phyloP scores from a whole-genome alignment of 805 yeast species.

The Kazachstania kunashirensis region DNA sequence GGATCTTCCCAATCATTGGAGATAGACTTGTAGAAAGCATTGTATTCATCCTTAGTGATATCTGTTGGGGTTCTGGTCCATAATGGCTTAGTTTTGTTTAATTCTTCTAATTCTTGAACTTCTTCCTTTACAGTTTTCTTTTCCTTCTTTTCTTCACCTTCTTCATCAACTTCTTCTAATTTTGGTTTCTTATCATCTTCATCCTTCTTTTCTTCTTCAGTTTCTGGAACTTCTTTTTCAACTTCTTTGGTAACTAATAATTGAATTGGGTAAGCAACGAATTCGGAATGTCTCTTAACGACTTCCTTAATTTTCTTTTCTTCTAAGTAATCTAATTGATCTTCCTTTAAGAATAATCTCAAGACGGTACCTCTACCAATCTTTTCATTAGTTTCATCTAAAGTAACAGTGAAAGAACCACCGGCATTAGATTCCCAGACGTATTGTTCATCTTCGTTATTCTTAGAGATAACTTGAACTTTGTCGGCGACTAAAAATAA shows the following conservation, averaged over 20 bases:
- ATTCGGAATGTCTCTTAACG: constrained; percentile 98
- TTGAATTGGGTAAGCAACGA: constrained; percentile 98
- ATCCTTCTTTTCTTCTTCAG: constrained; percentile 36
- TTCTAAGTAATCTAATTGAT: constrained; percentile 97
- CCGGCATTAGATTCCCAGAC: constrained; percentile 99
- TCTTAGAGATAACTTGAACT: constrained; percentile 96
- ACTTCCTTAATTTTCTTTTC: constrained; percentile 99
- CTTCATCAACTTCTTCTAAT: constrained; percentile 67
- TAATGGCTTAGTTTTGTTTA: constrained; percentile 96
- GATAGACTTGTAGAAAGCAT: constrained; percentile 97
- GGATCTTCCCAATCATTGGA: constrained; percentile 99
- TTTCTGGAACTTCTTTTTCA: constrained; percentile 92
- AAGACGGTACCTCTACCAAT: constrained; percentile 91
- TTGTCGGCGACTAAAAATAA: constrained; percentile 97
- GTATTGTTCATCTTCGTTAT: constrained; percentile 99
- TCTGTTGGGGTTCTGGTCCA: constrained; percentile 99
- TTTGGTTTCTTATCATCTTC: constrained; percentile 61
- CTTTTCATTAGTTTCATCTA: constrained; percentile 78
- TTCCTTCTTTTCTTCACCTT: constrained; percentile 58
- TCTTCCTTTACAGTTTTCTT: constrained; percentile 84
- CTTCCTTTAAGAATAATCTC: constrained; percentile 96
- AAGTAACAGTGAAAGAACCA: constrained; percentile 94
- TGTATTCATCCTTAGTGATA: constrained; percentile 95
- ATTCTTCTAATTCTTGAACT: constrained; percentile 94
- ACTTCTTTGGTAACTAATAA: constrained; percentile 96